Evolutionary conservation across 306 rosid species (phyloP), one percentile per base, ranked within the genome.

Genomic region (Glycine soja): DNA sequence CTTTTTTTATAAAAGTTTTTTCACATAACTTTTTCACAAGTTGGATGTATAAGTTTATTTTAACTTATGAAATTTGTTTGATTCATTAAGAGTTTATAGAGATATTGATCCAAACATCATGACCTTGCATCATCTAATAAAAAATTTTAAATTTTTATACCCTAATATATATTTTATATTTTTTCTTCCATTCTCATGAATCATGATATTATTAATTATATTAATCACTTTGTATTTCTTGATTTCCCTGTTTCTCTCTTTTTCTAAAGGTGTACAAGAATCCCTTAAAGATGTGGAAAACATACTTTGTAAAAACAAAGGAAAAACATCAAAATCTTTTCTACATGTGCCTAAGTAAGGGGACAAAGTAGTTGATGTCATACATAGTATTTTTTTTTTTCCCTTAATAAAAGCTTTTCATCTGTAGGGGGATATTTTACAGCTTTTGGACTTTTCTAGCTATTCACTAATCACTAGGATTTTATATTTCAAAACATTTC

Each of bases 301-400:
- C 0, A 67, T 67, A 42, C 13, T 40, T 65, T 7, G 13, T n/a
- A n/a, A 7, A 65, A 24, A 24, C 30, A 24, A 24, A 24, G 30
- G 30, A 24, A 24, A 24, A 14, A 32, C n/a, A 67, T 16, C 7
- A 67, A 43, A 15, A 15, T 66, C 30, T 14, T 38, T 65, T 65
- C 30, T 14, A 0, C 14, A 38, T 65, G 71, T 40, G 71, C 30
- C 32, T 66, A n/a, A 1, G n/a, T 8, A 8, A 40, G 72, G 51
- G 50, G 50, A 66, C 72, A 67, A 42, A 42, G 53, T 67, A 42
- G 32, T 67, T 67, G 9, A 15, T 67, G 7, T 66, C 14, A 40
- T 40, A 66, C 32, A 40, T 15, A 5, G 14, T 43, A 15, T 42
- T 66, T 0, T 66, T 0, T 15, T 13, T 13, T 64, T 34, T 24